phyloP scores from a whole-genome alignment of 371 early-diverging fungal species.

The Gilbertella persicaria region DNA sequence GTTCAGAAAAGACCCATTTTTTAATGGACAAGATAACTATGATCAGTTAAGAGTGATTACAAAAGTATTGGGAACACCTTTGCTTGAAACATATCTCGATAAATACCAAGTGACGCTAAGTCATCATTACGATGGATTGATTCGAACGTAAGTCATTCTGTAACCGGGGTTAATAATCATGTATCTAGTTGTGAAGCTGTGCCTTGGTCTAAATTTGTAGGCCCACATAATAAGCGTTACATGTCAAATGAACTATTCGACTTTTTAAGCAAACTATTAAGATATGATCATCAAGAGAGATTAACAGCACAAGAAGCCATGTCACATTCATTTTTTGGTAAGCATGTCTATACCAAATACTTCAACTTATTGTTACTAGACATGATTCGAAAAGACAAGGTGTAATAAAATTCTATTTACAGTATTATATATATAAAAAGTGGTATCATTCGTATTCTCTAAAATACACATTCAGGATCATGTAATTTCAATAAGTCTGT shows the following conservation, averaged over 20 bases:
- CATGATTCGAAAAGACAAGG: too few species aligned
- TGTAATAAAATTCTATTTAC: too few species aligned
- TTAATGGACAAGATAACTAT: slow-evolving; percentile 98
- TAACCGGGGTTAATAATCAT: not conserved
- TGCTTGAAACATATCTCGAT: slow-evolving; percentile 85
- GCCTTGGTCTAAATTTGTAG: slow-evolving; percentile 92
- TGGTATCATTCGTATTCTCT: not conserved
- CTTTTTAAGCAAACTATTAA: slow-evolving; percentile 90
- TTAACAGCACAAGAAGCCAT: slow-evolving; percentile 96
- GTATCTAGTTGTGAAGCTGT: slow-evolving; percentile 73
- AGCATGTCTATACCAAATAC: too few species aligned
- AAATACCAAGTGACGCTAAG: slow-evolving; percentile 91
- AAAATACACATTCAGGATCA: slow-evolving; percentile 49
- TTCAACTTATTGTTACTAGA: too few species aligned
- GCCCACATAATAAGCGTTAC: slow-evolving; percentile 83
- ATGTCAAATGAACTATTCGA: slow-evolving; percentile 91
- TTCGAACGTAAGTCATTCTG: slow-evolving; percentile 5
- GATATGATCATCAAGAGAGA: slow-evolving; percentile 98
- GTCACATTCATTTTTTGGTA: slow-evolving; percentile 85
- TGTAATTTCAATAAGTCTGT: slow-evolving; percentile 33
- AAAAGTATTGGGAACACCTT: slow-evolving; percentile 95
- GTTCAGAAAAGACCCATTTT: slow-evolving; percentile 98
- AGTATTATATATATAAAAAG: too few species aligned
- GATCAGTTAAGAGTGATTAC: slow-evolving; percentile 99
- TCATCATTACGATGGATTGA: slow-evolving; percentile 11